Evolutionary conservation across 1,284 basidiomycete species (phyloP).

Genomic region (Pyrrhoderma lamaoense): DNA sequence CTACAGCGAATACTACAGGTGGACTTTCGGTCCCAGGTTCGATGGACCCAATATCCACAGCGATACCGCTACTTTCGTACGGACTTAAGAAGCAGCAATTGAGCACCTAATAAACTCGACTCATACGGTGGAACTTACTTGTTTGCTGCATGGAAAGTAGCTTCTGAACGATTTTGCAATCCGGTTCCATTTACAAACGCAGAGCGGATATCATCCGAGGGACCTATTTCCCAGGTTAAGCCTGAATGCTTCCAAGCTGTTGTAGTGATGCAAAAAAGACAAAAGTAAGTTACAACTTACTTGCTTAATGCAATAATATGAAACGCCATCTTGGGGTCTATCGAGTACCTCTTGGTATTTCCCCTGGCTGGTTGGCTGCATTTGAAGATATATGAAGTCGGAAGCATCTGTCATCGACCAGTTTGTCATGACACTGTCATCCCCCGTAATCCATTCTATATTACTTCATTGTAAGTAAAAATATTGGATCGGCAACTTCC

Average conservation of each 20-base stretch:
- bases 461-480: background rate
- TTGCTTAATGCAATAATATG: constrained; percentile 28
- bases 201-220: constrained; percentile 21
- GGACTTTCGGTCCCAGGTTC: constrained; percentile 14
- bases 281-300: constrained; percentile 7
- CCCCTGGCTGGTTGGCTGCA: constrained; percentile 23
- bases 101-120: background rate
- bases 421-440: constrained; percentile 24
- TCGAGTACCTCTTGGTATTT: constrained; percentile 26
- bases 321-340: constrained; percentile 31
- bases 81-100: background rate
- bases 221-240: constrained; percentile 23
- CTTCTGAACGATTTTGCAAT: constrained; percentile 27
- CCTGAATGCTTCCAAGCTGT: too few species aligned
- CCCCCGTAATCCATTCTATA: constrained; percentile 51
- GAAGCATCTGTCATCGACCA: constrained; percentile 26
- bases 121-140: constrained; percentile 17
- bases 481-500: too few species aligned
- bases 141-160: constrained; percentile 26
- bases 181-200: constrained; percentile 29
- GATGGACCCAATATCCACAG: constrained; percentile 27
- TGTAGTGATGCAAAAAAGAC: too few species aligned
- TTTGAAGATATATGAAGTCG: constrained; percentile 26
- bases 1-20: constrained; percentile 35
- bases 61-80: constrained; percentile 31